These are phyloP conservation scores for Plasmopara viticola DNA, from an alignment of 352 stramenopile species.

Conservation along the genomic window DNA sequence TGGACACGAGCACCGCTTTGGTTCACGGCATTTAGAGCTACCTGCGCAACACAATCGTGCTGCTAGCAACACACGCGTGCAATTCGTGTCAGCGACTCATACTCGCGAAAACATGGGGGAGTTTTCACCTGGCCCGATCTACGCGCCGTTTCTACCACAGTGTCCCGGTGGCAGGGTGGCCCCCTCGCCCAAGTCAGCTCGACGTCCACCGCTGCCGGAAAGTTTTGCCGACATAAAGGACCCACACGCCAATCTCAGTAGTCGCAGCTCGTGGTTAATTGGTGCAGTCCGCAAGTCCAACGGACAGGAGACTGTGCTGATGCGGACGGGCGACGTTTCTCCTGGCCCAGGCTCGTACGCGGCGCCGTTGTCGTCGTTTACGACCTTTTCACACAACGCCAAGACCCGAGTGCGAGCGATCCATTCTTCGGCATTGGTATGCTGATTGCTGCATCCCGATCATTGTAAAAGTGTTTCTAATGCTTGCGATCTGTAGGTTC, in stretches of 20 bases:
- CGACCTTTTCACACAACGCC: slow-evolving; percentile 66
- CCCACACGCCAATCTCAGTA: slow-evolving; percentile 69
- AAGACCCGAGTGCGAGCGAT: slow-evolving; percentile 29
- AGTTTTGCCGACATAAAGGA: slow-evolving; percentile 48
- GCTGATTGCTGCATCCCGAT: background rate
- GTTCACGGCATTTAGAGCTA: slow-evolving; percentile 32
- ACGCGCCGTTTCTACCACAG: slow-evolving; percentile 66
- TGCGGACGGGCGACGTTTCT: slow-evolving; percentile 61
- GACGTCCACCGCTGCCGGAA: slow-evolving; percentile 30
- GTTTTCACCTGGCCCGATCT: slow-evolving; percentile 81
- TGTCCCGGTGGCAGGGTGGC: slow-evolving; percentile 55
- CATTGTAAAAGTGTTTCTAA: slow-evolving; percentile 8
- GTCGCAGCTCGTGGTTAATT: slow-evolving; percentile 73
- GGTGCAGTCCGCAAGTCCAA: slow-evolving; percentile 70
- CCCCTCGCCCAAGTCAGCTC: slow-evolving; percentile 34
- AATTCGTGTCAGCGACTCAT: slow-evolving; percentile 71
- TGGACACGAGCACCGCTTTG: slow-evolving; percentile 72
- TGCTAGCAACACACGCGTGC: slow-evolving; percentile 46
- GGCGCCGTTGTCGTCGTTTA: slow-evolving; percentile 64
- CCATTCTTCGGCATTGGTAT: slow-evolving; percentile 16
- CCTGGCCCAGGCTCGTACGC: slow-evolving; percentile 67
- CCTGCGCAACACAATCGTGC: slow-evolving; percentile 26
- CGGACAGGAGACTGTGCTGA: slow-evolving; percentile 65
- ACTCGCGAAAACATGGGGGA: slow-evolving; percentile 82
- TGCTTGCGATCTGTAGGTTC: slow-evolving; percentile 10